Evolutionary conservation across 257 asterid species (phyloP).

Genomic region (Gynochthodes officinalis): DNA sequence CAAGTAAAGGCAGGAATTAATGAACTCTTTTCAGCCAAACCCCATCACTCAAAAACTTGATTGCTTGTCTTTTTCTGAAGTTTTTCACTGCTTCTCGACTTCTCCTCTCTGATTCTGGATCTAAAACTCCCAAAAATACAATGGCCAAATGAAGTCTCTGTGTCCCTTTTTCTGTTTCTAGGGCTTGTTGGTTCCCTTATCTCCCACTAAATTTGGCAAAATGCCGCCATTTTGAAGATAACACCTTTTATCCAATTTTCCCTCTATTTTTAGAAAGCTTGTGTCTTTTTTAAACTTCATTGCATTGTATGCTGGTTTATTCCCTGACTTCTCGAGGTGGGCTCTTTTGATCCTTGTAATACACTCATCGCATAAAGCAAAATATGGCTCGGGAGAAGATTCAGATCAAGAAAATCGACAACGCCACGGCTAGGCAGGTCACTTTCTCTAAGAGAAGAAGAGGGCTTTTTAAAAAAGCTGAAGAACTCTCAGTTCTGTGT

Average conservation of each 20-base stretch:
- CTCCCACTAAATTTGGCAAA: conserved; percentile 50
- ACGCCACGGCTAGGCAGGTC: conserved; percentile 74
- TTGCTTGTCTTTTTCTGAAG: not conserved
- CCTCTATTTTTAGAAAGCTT: conserved; percentile 35
- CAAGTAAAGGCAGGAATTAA: not conserved
- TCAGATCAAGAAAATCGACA: conserved; percentile 74
- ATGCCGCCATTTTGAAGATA: conserved; percentile 23
- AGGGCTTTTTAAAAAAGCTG: conserved; percentile 84
- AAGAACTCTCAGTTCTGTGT: conserved; percentile 75
- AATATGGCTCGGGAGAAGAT: conserved; percentile 73
- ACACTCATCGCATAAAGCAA: not conserved
- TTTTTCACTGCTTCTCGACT: conserved; percentile 3
- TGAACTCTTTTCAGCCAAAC: not conserved
- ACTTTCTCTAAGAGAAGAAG: conserved; percentile 79
- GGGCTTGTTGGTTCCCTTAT: conserved; percentile 26
- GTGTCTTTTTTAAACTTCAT: conserved; percentile 13
- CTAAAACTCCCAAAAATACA: conserved; percentile 19
- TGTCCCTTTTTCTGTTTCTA: conserved; percentile 12
- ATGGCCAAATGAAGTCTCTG: conserved; percentile 29
- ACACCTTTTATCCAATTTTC: conserved; percentile 1
- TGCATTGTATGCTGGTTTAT: conserved; percentile 34
- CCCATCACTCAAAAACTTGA: not conserved
- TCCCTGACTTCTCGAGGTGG: conserved; percentile 21
- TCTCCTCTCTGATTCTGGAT: conserved; percentile 18
- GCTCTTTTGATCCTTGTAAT: not conserved